phyloP scores from a whole-genome alignment of 2,329 filamentous ascomycete species.

The Parascedosporium putredinis region DNA sequence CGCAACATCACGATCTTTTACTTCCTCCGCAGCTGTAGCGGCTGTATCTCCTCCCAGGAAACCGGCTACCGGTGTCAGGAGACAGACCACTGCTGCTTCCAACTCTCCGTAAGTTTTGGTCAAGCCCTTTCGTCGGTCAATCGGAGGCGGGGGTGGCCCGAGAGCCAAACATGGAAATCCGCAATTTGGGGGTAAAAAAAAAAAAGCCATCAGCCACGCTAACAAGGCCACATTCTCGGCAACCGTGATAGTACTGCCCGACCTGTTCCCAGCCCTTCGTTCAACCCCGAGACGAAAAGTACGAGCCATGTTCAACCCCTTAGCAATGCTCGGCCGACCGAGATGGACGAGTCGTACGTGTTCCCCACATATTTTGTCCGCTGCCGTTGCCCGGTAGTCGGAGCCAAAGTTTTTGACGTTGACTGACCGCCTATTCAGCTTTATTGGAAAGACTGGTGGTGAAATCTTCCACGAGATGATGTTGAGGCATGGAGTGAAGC shows the following conservation, averaged over 20 bases:
- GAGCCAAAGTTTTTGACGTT: not conserved
- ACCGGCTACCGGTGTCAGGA: conserved; percentile 30
- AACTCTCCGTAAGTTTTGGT: conserved; percentile 42
- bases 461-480: conserved; percentile 99
- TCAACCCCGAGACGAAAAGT: conserved; percentile 37
- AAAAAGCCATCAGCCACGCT: conserved; percentile 5
- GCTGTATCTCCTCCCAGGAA: conserved; percentile 28
- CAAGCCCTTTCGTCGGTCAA: conserved; percentile 9
- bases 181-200: not conserved
- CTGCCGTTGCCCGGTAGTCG: not conserved
- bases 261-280: conserved; percentile 52
- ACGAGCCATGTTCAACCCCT: conserved; percentile 60
- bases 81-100: conserved; percentile 37
- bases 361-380: conserved; percentile 5
- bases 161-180: not conserved
- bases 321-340: conserved; percentile 45
- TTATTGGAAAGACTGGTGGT: conserved; percentile 90
- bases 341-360: conserved; percentile 74
- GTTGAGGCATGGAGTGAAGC: conserved; percentile 82
- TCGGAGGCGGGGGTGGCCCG: not conserved
- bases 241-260: conserved; percentile 28
- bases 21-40: conserved; percentile 26
- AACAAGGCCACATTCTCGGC: not conserved
- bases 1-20: conserved; percentile 24
- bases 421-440: conserved; percentile 35